Evolutionary conservation across 768 basidiomycete genomes (phyloP), one percentile per base, ranked within the genome.

Genomic region (Amanita inopinata): DNA sequence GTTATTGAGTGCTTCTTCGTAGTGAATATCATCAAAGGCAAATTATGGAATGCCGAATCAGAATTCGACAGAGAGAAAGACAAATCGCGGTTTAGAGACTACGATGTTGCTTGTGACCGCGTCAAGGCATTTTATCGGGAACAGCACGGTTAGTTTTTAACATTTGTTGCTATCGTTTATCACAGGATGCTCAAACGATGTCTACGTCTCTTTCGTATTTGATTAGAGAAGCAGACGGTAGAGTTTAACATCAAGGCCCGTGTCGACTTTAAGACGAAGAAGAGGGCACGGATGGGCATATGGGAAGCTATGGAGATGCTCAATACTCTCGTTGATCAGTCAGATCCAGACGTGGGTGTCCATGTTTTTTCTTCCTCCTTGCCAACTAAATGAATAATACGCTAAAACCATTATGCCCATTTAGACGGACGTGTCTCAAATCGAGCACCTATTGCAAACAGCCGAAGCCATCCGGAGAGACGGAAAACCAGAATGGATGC

Each of bases 401-500:
- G n/a, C n/a, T n/a, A n/a, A n/a, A n/a, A n/a, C n/a, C n/a, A n/a
- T n/a, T n/a, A n/a, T n/a, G n/a, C n/a, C n/a, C n/a, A n/a, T 50
- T 5, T 55, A 87, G 84, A 85, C 84, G 1, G 69, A 65, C 49
- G 61, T 86, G 20, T 79, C 86, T 25, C 90, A 94, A 63, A 91
- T 94, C 23, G 86, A 91, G 52, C 91, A 94, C 56, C 70, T 93
- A 2, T 70, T 93, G 1, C 91, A 93, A 56, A 91, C 88, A 0
- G 88, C 88, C n/a, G 88, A 91, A 53, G 86, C 88, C 8, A 89
- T 91, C 49, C 73, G 88, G 33, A 68, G 74, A 17, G 88, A 90
- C 48, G 87, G 85, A 0, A 86, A 87, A 56, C 88, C 87, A 0
- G 87, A 91, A 49, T 90, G 87, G 87, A 89, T 90, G 87, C 86